Conservation (phyloP, 108 stramenopile species). For the Cyclotella baltica region DNA sequence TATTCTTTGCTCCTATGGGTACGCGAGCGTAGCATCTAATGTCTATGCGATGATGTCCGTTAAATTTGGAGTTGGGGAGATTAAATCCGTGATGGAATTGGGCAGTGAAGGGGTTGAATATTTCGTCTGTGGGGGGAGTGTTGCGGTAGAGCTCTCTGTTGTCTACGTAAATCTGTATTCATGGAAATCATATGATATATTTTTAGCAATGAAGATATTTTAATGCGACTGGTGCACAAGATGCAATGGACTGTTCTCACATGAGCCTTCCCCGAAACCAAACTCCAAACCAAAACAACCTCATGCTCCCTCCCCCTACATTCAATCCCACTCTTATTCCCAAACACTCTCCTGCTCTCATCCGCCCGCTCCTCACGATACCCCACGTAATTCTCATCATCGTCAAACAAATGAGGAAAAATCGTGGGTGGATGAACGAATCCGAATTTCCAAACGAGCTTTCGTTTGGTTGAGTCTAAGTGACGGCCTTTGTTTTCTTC, state of each 20-base stretch:
- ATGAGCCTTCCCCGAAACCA: slow-evolving; percentile 49
- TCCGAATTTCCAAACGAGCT: slow-evolving; percentile 43
- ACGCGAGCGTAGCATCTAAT: slow-evolving; percentile 47
- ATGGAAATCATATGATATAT: neutral
- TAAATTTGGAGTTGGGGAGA: slow-evolving; percentile 32
- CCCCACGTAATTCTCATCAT: slow-evolving; percentile 34
- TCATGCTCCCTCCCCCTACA: slow-evolving; percentile 63
- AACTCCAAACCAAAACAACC: slow-evolving; percentile 49
- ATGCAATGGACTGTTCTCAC: too few species aligned
- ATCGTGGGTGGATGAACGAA: slow-evolving; percentile 48
- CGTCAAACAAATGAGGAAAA: slow-evolving; percentile 46
- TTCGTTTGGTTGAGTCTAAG: slow-evolving; percentile 40
- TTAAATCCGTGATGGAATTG: slow-evolving; percentile 47
- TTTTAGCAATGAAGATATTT: too few species aligned
- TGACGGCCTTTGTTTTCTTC: slow-evolving; percentile 48
- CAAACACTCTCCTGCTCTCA: neutral
- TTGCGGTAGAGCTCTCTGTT: slow-evolving; percentile 41
- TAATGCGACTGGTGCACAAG: too few species aligned
- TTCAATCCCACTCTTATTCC: slow-evolving; percentile 44
- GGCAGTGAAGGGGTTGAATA: slow-evolving; percentile 40
- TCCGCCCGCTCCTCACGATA: slow-evolving; percentile 13
- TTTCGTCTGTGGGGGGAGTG: slow-evolving; percentile 30
- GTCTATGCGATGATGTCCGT: slow-evolving; percentile 47
- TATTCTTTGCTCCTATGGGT: slow-evolving; percentile 51
- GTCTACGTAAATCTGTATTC: slow-evolving; percentile 32